phyloP scores from a whole-genome alignment of 2,329 filamentous ascomycete species.

The Mycogone perniciosa region DNA sequence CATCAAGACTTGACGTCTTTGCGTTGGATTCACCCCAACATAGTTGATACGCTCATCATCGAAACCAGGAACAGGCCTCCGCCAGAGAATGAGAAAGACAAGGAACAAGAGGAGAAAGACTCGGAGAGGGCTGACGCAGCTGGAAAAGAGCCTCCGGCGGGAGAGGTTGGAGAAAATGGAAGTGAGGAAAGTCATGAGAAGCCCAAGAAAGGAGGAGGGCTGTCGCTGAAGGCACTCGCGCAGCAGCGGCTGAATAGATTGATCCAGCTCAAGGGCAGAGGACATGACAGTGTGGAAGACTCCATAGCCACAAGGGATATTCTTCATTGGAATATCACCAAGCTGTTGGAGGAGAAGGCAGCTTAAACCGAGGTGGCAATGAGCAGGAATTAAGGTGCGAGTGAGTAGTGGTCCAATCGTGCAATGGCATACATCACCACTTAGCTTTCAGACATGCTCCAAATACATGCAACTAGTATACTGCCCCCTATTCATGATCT shows the following conservation, averaged over 20 bases:
- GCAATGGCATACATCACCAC: too few species aligned
- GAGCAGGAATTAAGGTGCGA: neutral
- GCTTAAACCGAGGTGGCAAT: neutral
- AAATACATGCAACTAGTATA: too few species aligned
- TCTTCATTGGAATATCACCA: conserved; percentile 30
- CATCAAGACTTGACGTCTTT: conserved; percentile 37
- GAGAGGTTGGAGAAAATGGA: neutral
- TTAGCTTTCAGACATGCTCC: too few species aligned
- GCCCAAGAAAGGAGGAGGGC: conserved; percentile 13
- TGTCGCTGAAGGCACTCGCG: conserved; percentile 36
- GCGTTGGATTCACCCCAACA: conserved; percentile 39
- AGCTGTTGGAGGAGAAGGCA: neutral
- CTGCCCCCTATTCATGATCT: too few species aligned
- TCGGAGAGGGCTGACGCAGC: conserved; percentile 1
- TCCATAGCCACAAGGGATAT: conserved; percentile 38
- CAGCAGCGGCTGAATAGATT: conserved; percentile 29
- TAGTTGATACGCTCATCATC: conserved; percentile 41
- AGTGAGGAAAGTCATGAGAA: conserved; percentile 8
- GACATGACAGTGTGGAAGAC: conserved; percentile 41
- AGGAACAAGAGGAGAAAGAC: conserved; percentile 12
- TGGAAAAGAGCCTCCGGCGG: neutral
- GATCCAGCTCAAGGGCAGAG: conserved; percentile 31
- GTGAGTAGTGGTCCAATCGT: too few species aligned
- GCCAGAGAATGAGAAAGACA: conserved; percentile 15
- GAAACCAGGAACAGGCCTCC: conserved; percentile 18